Base-by-base conservation (phyloP, 306 rosid genomes). In the Citrullus amarus region DNA sequence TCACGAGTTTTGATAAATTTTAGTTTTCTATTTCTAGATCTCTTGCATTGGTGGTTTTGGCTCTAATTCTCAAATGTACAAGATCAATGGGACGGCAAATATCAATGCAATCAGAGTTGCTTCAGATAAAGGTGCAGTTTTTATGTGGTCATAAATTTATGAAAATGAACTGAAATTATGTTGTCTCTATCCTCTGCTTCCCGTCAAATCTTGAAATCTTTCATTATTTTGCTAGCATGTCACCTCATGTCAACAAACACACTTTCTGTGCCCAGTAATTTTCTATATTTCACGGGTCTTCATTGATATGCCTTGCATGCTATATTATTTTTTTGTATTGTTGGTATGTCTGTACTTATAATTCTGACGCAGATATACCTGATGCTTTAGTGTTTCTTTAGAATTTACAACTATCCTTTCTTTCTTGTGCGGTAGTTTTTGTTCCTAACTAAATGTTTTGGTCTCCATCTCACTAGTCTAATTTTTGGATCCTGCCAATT, bases 31-130 rank as follows among this genome's bases (percentile, higher is more conserved):
- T 81, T 83, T 56, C 70, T 79, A 95, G 99, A 87, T 95, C 82
- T 95, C 99, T 61, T 95, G 99, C 72, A 91, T 92, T 5, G 99
- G 99, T 80, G 97, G 97, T 83, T 95, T 95, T 86, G 99, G 99
- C 88, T 92, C 96, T 85, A 91, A 89, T 86, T 86, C 99, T 1
- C 79, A 89, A 77, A 95, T 95, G 99, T 95, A 92, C 86, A 92
- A 91, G 88, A 91, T 95, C 78, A 95, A 95, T 71, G 99, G 99
- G 74, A 92, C 97, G 80, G 96, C 99, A 43, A 95, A 95, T 83
- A 91, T 95, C 87, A 95, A 92, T 84, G 99, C 97, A 70, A 88
- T 95, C 65, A 85, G 97, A 88, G 90, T 90, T 51, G 97, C 99
- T 81, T 83, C 99, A 54, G 97, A 92, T 22, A 81, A 95, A 86